Evolutionary conservation across 208 protist genomes (phyloP).

Genomic region (Phytomonas sp.): DNA sequence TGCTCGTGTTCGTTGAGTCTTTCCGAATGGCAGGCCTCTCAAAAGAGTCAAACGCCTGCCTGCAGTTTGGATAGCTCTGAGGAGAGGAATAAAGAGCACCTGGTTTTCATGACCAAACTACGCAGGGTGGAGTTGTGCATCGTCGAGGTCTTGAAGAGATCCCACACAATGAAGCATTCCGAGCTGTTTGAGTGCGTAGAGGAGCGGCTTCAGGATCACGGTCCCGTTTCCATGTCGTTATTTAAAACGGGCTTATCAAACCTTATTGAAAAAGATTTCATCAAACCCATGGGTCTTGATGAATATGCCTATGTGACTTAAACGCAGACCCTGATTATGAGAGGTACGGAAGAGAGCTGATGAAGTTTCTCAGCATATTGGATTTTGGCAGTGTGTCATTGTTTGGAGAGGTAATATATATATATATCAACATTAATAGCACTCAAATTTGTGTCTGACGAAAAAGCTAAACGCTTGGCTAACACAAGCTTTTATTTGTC

Average conservation of each 20-base stretch:
- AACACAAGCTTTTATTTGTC: too few species aligned
- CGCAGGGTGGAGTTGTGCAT: constrained; percentile 41
- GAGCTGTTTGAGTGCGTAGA: constrained; percentile 26
- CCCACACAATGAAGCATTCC: constrained; percentile 23
- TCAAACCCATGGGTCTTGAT: constrained; percentile 25
- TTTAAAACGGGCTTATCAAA: constrained; percentile 40
- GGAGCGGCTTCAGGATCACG: constrained; percentile 16
- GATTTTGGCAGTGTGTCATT: not conserved
- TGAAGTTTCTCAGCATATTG: not conserved
- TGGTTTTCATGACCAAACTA: constrained; percentile 7
- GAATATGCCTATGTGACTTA: constrained; percentile 47
- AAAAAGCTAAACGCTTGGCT: too few species aligned
- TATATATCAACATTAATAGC: constrained; percentile 2
- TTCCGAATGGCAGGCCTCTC: too few species aligned
- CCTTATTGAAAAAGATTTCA: constrained; percentile 58
- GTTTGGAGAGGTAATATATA: not conserved
- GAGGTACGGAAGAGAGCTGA: not conserved
- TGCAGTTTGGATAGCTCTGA: not conserved
- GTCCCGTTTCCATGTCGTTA: constrained; percentile 25
- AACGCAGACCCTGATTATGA: not conserved
- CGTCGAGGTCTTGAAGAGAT: constrained; percentile 46
- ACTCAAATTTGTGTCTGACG: not conserved
- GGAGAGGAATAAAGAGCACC: not conserved
- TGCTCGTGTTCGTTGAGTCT: not conserved
- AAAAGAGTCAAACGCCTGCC: too few species aligned